These are phyloP conservation scores for Pseudonitzschia multiseries DNA, from an alignment of 108 stramenopile genomes.

Conservation along the genomic window DNA sequence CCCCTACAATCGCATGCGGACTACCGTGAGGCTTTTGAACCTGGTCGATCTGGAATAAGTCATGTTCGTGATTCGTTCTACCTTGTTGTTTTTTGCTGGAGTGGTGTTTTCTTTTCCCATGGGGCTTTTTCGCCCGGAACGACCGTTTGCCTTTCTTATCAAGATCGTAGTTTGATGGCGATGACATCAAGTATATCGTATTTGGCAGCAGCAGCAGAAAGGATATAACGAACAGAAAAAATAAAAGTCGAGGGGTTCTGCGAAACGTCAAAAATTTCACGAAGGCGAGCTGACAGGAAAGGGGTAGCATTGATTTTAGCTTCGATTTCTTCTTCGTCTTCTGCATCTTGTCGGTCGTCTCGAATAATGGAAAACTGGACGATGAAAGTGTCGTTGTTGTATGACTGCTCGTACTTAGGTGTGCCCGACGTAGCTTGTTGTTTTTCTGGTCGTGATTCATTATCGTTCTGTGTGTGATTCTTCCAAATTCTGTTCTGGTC, in stretches of 20 bases:
- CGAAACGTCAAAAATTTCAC: not conserved
- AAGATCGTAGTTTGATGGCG: not conserved
- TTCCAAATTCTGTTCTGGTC: too few species aligned
- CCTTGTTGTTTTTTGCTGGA: too few species aligned
- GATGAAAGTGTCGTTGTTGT: not conserved
- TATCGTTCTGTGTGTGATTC: not conserved
- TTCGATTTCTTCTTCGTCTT: too few species aligned
- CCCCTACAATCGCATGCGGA: too few species aligned
- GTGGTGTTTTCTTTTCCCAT: not conserved
- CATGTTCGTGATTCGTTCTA: too few species aligned
- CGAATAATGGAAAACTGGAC: not conserved
- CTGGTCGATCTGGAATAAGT: too few species aligned
- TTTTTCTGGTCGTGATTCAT: not conserved
- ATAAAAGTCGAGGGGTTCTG: not conserved
- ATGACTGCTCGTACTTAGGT: not conserved
- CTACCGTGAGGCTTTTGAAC: too few species aligned
- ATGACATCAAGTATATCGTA: conserved; percentile 5
- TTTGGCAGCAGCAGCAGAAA: not conserved
- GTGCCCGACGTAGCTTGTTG: not conserved
- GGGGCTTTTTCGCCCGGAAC: not conserved
- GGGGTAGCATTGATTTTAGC: not conserved
- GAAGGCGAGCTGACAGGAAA: conserved; percentile 10
- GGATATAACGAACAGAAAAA: not conserved
- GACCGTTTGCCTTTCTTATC: not conserved
- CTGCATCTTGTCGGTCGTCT: not conserved